Conservation (phyloP, 2,329 filamentous ascomycete species). For the Talaromyces rugulosus region DNA sequence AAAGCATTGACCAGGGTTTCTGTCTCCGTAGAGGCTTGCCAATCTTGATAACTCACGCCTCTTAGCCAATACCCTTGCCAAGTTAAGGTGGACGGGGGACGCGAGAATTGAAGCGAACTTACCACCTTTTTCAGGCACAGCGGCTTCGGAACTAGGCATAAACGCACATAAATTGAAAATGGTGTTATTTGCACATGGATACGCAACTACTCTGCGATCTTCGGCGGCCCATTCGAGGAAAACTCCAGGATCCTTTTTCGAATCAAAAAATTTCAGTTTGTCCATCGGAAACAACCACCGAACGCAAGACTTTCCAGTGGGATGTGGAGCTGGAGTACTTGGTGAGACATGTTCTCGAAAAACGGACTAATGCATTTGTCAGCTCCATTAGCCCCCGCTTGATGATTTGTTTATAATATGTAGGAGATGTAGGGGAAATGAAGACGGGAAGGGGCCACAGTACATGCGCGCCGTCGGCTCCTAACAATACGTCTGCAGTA, state of each 20-base stretch:
- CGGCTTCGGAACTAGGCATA: constrained; percentile 43
- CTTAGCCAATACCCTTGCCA: too few relatives aligned
- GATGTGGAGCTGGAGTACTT: constrained; percentile 14
- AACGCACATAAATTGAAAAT: constrained; percentile 46
- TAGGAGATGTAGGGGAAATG: background rate
- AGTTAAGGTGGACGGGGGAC: background rate
- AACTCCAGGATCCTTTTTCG: constrained; percentile 22
- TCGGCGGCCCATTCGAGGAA: constrained; percentile 40
- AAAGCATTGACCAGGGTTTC: constrained; percentile 15
- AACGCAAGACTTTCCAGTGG: constrained; percentile 23
- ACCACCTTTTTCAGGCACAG: background rate
- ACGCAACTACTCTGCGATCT: constrained; percentile 43
- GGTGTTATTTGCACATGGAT: constrained; percentile 43
- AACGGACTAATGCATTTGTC: constrained; percentile 16
- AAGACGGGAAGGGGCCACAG: background rate
- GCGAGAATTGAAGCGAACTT: background rate
- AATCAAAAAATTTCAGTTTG: constrained; percentile 7
- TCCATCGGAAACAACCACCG: constrained; percentile 21
- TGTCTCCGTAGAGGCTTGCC: constrained; percentile 13
- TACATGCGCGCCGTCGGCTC: constrained; percentile 25
- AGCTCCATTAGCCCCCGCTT: background rate
- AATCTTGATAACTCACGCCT: background rate
- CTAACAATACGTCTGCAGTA: constrained; percentile 19
- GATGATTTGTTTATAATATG: background rate
- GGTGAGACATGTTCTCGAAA: constrained; percentile 19